Conservation (phyloP, 1,284 basidiomycete species). For the Ganoderma multipileum region DNA sequence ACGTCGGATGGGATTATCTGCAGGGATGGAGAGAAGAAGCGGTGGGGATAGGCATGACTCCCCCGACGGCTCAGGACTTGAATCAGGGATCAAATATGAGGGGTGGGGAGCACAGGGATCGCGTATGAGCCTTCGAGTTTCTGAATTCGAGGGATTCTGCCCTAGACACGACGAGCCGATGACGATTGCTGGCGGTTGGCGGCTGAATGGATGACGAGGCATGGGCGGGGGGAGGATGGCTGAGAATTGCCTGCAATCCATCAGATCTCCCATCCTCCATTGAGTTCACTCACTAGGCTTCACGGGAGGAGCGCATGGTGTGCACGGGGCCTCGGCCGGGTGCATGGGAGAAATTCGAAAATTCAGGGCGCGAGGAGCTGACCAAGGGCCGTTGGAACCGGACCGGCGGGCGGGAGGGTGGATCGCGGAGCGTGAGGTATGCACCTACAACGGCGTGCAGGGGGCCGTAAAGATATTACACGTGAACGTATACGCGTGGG, state of each 20-base stretch:
- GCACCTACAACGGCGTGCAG: constrained; percentile 13
- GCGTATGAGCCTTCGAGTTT: no score
- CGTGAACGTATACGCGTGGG: constrained; percentile 8
- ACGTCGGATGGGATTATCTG: background rate
- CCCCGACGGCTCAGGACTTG: background rate
- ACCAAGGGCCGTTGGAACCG: constrained; percentile 1
- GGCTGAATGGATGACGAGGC: background rate
- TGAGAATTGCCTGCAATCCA: background rate
- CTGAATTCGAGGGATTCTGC: background rate
- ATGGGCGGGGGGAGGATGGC: background rate
- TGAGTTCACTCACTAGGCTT: background rate
- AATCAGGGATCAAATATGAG: background rate
- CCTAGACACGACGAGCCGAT: background rate
- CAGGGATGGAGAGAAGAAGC: constrained; percentile 1
- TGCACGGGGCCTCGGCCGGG: background rate
- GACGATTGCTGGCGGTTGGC: background rate
- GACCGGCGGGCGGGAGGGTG: background rate
- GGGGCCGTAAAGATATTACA: constrained; percentile 20
- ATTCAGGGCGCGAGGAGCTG: constrained; percentile 1
- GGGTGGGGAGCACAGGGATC: background rate
- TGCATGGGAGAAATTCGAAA: background rate
- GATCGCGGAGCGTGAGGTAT: constrained; percentile 1
- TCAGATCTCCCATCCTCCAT: background rate
- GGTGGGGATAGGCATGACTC: background rate
- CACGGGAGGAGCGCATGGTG: constrained; percentile 1